Evolutionary conservation across 2,329 filamentous ascomycete genomes (phyloP), one percentile per base, ranked within the genome.

Genomic region (Sporothrix mexicana): DNA sequence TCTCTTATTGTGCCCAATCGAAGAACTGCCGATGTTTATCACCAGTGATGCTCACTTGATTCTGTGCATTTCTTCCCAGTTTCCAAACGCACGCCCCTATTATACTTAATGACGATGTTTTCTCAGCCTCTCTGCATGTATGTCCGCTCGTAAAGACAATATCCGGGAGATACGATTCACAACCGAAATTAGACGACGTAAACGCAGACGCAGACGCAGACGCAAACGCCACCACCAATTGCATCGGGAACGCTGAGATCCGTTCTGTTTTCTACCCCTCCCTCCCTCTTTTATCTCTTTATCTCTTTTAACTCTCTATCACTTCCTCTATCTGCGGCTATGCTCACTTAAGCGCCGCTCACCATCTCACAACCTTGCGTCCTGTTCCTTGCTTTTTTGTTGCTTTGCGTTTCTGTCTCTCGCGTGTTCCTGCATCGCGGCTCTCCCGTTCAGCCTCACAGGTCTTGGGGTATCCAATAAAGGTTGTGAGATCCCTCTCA

Each of bases 371-470:
- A 36, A 36, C 30, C 30, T 36, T 10, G 7, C 13, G 13, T 51
- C 49, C 15, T n/a, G 7, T 20, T 51, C 30, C 49, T 20, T n/a
- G n/a, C 49, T 10, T 20, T 51, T 53, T 17, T 53, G 17, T 10
- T n/a, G 6, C 15, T 20, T 53, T 53, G 6, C 3, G 15, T n/a
- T 17, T 41, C 10, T 36, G 23, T 59, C 2, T 59, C 59, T 36
- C 30, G 23, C 55, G 2, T 59, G 59, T 64, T 64, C 59, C 59
- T 64, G 59, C 59, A 64, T 64, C 36, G 59, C 59, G 59, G 59
- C 59, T 45, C 41, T 64, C 36, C 59, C 59, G 36, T 45, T 64
- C 59, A 64, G 59, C 59, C 59, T 45, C 59, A 64, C n/a, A 12
- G 10, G 23, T 1, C 23, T n/a, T 5, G 23, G 10, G 15, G n/a